These are phyloP conservation scores for Angophora floribunda DNA, from an alignment of 345 rosid genomes.

Conservation along the genomic window DNA sequence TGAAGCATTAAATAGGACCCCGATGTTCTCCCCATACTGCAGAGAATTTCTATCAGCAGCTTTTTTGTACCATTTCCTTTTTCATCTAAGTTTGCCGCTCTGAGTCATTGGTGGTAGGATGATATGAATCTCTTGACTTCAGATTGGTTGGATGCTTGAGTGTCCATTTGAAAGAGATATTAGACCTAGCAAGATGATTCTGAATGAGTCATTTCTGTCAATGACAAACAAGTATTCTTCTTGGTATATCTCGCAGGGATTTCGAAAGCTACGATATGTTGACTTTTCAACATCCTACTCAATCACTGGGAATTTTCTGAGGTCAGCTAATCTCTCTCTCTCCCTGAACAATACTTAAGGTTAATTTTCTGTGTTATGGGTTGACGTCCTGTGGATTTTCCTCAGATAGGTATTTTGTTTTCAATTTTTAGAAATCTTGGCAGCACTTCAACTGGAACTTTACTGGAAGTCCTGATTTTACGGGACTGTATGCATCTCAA, in stretches of 20 bases:
- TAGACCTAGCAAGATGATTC: background rate
- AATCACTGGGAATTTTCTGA: slow-evolving; percentile 68
- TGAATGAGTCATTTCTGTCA: background rate
- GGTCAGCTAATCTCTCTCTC: slow-evolving; percentile 22
- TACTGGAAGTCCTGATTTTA: slow-evolving; percentile 61
- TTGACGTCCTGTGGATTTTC: background rate
- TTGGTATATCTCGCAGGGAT: slow-evolving; percentile 37
- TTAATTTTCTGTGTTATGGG: background rate
- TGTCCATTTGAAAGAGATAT: background rate
- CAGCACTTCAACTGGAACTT: slow-evolving; percentile 31
- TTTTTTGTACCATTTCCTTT: background rate
- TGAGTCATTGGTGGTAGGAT: background rate
- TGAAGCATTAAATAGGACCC: background rate
- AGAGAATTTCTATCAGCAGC: background rate
- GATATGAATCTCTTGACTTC: background rate
- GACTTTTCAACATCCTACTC: slow-evolving; percentile 69
- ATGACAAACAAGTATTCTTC: background rate
- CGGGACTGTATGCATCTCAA: slow-evolving; percentile 70
- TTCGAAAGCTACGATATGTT: slow-evolving; percentile 47
- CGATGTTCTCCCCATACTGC: background rate
- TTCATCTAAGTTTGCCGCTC: background rate
- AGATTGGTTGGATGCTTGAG: background rate
- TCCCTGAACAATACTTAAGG: background rate
- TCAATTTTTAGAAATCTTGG: slow-evolving; percentile 44
- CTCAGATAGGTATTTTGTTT: background rate